Percentiles rank a stretch among this genome's conserved stretches.
These are phyloP conservation scores for Ophiostoma triangulosporum DNA, from an alignment of 2,329 filamentous ascomycete species.

Conservation along the genomic window DNA sequence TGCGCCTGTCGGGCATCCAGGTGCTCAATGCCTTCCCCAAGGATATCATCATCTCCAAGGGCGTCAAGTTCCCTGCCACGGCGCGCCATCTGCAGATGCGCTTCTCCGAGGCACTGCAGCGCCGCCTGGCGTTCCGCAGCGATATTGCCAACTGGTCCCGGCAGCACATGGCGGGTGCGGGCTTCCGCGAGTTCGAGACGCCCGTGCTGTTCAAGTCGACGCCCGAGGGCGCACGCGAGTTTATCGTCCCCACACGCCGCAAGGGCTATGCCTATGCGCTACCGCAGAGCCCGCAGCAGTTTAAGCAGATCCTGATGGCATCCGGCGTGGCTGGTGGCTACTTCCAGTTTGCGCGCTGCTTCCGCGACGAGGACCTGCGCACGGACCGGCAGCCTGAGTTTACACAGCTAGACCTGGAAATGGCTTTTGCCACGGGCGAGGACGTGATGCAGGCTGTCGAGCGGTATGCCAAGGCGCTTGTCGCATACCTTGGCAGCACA, in stretches of 20 bases:
- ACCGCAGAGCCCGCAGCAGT: slow-evolving; percentile 94
- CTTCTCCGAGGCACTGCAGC: slow-evolving; percentile 51
- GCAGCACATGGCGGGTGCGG: slow-evolving; percentile 20
- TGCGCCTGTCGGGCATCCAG: slow-evolving; percentile 43
- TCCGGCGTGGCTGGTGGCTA: slow-evolving; percentile 63
- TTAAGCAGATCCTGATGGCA: slow-evolving; percentile 96
- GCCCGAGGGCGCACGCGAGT: slow-evolving; percentile 87
- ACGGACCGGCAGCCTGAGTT: slow-evolving; percentile 95
- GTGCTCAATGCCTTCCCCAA: slow-evolving; percentile 61
- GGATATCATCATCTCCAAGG: slow-evolving; percentile 62
- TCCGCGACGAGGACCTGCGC: slow-evolving; percentile 84
- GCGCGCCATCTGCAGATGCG: slow-evolving; percentile 76
- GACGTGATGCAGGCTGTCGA: slow-evolving; percentile 51
- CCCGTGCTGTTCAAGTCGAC: slow-evolving; percentile 95
- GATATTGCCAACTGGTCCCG: slow-evolving; percentile 22
- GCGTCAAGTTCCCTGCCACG: slow-evolving; percentile 59
- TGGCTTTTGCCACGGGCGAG: slow-evolving; percentile 65
- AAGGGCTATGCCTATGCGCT: slow-evolving; percentile 73
- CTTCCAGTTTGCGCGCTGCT: slow-evolving; percentile 88
- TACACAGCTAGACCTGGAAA: slow-evolving; percentile 85
- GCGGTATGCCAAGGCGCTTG: slow-evolving; percentile 39
- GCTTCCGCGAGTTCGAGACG: slow-evolving; percentile 75
- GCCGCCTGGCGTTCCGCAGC: slow-evolving; percentile 57
- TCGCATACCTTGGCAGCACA: slow-evolving; percentile 32
- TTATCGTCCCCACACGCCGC: slow-evolving; percentile 74